Evolutionary conservation across 1,284 basidiomycete species (phyloP), one percentile per base, ranked within the genome.

Genomic region (Austroboletus novae-zelandiae): DNA sequence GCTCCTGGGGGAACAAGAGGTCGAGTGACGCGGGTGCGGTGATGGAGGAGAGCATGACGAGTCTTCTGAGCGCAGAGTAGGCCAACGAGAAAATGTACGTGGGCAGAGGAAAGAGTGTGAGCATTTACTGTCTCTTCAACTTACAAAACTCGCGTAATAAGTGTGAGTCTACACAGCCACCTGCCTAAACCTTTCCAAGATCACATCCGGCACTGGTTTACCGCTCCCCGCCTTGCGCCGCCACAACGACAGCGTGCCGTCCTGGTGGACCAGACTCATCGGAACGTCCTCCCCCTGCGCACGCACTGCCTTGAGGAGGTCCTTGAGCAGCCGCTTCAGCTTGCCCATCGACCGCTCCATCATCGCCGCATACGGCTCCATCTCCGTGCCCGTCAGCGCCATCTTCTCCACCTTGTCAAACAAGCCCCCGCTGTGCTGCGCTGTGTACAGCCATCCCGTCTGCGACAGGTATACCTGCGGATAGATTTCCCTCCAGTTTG

Each of bases 1-100:
- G 74, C 40, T 80, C 74, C 31, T 83, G 62, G 30, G 84, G 74
- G 71, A 94, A 94, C 52, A 89, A 74, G 41, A 95, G 80, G 60
- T 91, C 83, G 52, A 94, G 84, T 41, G 81, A 65, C 63, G 32
- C 10, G 48, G 42, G 23, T 15, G 58, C 35, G 6, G 20, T n/a
- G 5, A 40, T 6, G 30, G 32, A 10, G 44, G 59, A 42, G 40
- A 46, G 10, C 50, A 57, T 64, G 39, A 34, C 18, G 50, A 50
- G 23, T 14, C 23, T 47, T 17, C 11, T 34, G n/a, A 37, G 18
- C 1, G 34, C 20, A 8, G 32, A 23, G 31, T 40, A 39, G 39
- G 13, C 36, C 1, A 55, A 55, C 20, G 48, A 41, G 40, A 53
- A 37, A 31, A 41, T 27, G 13, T 29, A 40, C 17, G 48, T 41